phyloP scores from a whole-genome alignment of 192 early-diverging fungal genomes.

The Chytriomyces hyalinus region DNA sequence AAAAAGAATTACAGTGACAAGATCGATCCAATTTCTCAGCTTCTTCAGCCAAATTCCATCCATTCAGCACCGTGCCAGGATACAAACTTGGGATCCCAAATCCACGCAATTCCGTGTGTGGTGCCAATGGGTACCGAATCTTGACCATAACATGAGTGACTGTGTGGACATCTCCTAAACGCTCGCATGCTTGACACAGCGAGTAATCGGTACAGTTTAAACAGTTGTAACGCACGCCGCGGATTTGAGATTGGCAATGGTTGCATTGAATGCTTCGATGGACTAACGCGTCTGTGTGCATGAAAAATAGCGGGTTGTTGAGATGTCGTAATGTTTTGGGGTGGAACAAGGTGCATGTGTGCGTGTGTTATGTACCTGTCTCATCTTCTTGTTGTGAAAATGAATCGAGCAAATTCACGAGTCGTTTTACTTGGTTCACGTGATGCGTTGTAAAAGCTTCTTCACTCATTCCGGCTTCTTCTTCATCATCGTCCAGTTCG shows the following conservation, averaged over 20 bases:
- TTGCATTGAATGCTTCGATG: slow-evolving; percentile 88
- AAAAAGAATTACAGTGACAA: slow-evolving; percentile 69
- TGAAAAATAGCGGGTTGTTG: background rate
- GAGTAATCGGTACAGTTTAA: slow-evolving; percentile 91
- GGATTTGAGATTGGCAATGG: slow-evolving; percentile 79
- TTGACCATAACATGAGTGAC: slow-evolving; percentile 87
- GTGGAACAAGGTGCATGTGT: too few species aligned
- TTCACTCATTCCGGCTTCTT: background rate
- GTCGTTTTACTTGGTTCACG: background rate
- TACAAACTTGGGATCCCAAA: slow-evolving; percentile 78
- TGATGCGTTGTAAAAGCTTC: background rate
- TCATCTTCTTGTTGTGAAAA: too few species aligned
- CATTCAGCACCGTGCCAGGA: slow-evolving; percentile 59
- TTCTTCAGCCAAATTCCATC: slow-evolving; percentile 32
- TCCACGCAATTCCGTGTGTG: slow-evolving; percentile 76
- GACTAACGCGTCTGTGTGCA: slow-evolving; percentile 51
- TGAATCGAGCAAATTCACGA: background rate
- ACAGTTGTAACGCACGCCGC: slow-evolving; percentile 90
- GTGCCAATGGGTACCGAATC: slow-evolving; percentile 86
- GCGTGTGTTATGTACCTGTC: too few species aligned
- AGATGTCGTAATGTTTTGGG: too few species aligned
- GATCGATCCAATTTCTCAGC: slow-evolving; percentile 56
- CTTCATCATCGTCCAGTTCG: background rate
- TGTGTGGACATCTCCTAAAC: slow-evolving; percentile 68
- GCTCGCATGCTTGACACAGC: slow-evolving; percentile 89